Evolutionary conservation across 2,329 filamentous ascomycete species (phyloP).

Genomic region (Ambrosiella beaveri): DNA sequence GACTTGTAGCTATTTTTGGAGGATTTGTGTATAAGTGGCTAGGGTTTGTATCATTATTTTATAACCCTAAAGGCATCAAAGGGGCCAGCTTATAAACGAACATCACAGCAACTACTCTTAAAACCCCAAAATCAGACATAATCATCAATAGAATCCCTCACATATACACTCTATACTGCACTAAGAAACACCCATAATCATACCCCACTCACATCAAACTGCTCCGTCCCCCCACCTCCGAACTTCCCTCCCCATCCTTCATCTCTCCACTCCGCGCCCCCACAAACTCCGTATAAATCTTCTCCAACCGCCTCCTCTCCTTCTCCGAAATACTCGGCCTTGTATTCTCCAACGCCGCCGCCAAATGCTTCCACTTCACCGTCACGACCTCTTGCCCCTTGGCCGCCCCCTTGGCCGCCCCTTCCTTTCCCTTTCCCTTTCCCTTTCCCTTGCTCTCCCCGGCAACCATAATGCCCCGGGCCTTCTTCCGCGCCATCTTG

Average conservation of each 20-base stretch:
- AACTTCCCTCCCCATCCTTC: constrained; percentile 79
- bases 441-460: constrained; percentile 16
- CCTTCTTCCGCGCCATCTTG: constrained; percentile 44
- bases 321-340: constrained; percentile 66
- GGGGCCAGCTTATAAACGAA: too few species aligned
- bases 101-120: too few species aligned
- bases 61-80: too few species aligned
- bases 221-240: constrained; percentile 78
- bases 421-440: constrained; percentile 7
- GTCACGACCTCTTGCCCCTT: constrained; percentile 41
- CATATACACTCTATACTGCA: neutral
- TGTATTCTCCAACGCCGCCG: constrained; percentile 58
- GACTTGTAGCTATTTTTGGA: too few species aligned
- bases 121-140: neutral
- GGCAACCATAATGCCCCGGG: constrained; percentile 3
- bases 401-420: neutral
- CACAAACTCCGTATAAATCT: constrained; percentile 86
- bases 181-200: neutral
- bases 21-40: too few species aligned
- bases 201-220: constrained; percentile 59
- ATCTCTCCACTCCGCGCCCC: constrained; percentile 87
- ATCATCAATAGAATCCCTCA: neutral
- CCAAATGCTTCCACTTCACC: constrained; percentile 70
- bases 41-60: too few species aligned
- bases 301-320: constrained; percentile 55